Conservation (phyloP, 106 monocot genomes). For the Acanthochlamys bracteata region DNA sequence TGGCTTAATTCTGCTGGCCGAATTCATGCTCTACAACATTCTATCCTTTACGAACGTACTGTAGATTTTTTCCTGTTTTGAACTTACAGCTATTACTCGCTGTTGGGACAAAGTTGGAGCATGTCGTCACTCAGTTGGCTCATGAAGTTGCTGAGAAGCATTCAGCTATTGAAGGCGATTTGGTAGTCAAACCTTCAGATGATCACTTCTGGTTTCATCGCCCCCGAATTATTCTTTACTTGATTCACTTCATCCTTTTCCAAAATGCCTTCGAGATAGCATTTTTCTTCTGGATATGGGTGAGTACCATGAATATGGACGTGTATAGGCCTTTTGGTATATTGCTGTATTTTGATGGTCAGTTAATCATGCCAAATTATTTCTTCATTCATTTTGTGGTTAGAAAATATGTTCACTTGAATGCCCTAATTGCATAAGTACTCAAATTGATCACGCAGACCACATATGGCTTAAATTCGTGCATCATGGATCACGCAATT, state of each 20-base stretch:
- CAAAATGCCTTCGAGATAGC: constrained; percentile 59
- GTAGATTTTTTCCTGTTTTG: background rate
- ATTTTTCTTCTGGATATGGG: constrained; percentile 60
- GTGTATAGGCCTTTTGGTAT: background rate
- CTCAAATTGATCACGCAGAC: constrained; percentile 9
- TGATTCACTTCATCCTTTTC: constrained; percentile 61
- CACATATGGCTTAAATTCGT: constrained; percentile 31
- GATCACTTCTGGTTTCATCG: constrained; percentile 41
- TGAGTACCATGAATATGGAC: constrained; percentile 7
- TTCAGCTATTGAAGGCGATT: constrained; percentile 35
- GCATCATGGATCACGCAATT: constrained; percentile 27
- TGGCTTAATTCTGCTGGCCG: background rate
- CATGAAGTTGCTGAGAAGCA: constrained; percentile 54
- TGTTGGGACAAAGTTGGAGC: constrained; percentile 40
- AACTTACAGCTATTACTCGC: constrained; percentile 38
- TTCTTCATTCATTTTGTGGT: background rate
- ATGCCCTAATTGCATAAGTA: background rate
- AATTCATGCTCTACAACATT: background rate
- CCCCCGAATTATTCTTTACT: constrained; percentile 32
- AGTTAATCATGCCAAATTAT: no score
- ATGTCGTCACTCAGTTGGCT: constrained; percentile 38
- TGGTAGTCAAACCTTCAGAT: constrained; percentile 49
- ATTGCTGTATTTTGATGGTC: background rate
- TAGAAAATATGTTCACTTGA: background rate
- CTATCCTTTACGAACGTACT: no score